Conservation (phyloP, 495 filamentous ascomycete genomes). For the Poronia punctata region DNA sequence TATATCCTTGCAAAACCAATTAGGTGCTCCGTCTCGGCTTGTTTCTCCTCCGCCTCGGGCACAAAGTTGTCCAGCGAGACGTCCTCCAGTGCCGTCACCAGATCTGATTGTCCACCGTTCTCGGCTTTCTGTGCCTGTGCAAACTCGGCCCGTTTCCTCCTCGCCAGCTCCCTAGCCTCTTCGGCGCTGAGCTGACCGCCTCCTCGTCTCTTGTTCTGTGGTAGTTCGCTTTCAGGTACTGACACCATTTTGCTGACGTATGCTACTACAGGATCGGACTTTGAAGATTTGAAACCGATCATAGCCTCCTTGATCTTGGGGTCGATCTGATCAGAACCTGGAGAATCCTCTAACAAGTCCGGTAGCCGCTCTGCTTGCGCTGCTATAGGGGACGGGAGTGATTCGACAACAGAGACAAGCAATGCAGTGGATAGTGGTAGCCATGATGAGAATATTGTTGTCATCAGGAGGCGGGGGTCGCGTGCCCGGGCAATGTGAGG, state of each 20-base stretch:
- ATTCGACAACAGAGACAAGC: constrained; percentile 87
- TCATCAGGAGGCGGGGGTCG: constrained; percentile 78
- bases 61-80: constrained; percentile 41
- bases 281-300: constrained; percentile 62
- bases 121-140: constrained; percentile 54
- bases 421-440: constrained; percentile 88
- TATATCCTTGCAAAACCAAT: constrained; percentile 93
- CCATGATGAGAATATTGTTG: constrained; percentile 81
- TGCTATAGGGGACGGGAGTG: constrained; percentile 75
- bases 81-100: constrained; percentile 27
- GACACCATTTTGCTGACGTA: constrained; percentile 99
- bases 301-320: constrained; percentile 67
- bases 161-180: constrained; percentile 78
- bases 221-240: constrained; percentile 82
- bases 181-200: constrained; percentile 69
- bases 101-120: constrained; percentile 18
- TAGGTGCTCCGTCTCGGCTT: constrained; percentile 71
- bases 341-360: constrained; percentile 70
- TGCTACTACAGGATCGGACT: constrained; percentile 74
- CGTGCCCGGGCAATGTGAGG: constrained; percentile 76
- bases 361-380: constrained; percentile 81
- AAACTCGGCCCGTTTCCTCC: constrained; percentile 84
- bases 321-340: constrained; percentile 64
- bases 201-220: constrained; percentile 65
- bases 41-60: constrained; percentile 48